phyloP scores from a whole-genome alignment of 805 yeast species.

The Blastobotrys robertii region DNA sequence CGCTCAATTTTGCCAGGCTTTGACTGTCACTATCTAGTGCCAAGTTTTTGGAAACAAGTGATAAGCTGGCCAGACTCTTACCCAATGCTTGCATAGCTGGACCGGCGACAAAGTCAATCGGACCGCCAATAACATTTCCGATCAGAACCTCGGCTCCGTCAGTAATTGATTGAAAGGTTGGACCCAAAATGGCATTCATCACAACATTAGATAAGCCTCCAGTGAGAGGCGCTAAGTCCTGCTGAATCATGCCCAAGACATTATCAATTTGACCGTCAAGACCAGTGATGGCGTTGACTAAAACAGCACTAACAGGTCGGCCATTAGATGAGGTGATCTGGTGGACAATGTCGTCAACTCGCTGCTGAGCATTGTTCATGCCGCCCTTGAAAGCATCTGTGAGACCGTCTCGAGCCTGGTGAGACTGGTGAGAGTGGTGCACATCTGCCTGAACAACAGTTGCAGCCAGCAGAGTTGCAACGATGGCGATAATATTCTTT shows the following conservation, averaged over 20 bases:
- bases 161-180: constrained; percentile 25
- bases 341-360: constrained; percentile 1
- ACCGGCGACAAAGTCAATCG: constrained; percentile 7
- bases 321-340: neutral
- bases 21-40: no score
- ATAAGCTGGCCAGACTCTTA: neutral
- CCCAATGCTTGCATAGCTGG: constrained; percentile 9
- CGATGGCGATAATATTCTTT: no score
- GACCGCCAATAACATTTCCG: constrained; percentile 16
- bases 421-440: no score
- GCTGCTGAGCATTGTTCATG: constrained; percentile 4
- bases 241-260: constrained; percentile 16
- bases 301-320: constrained; percentile 11
- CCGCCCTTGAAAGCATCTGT: constrained; percentile 3
- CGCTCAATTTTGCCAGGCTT: no score
- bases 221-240: constrained; percentile 17
- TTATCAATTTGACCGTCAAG: constrained; percentile 28
- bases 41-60: no score
- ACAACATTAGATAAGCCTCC: constrained; percentile 20
- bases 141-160: constrained; percentile 26
- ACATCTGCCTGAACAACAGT: no score
- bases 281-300: constrained; percentile 21
- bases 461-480: no score
- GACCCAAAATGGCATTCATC: constrained; percentile 18
- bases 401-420: no score